A percentile compares a stretch with the other conserved stretches of the same genome.
phyloP scores from a whole-genome alignment of 306 rosid genomes.

The Urtica urens region DNA sequence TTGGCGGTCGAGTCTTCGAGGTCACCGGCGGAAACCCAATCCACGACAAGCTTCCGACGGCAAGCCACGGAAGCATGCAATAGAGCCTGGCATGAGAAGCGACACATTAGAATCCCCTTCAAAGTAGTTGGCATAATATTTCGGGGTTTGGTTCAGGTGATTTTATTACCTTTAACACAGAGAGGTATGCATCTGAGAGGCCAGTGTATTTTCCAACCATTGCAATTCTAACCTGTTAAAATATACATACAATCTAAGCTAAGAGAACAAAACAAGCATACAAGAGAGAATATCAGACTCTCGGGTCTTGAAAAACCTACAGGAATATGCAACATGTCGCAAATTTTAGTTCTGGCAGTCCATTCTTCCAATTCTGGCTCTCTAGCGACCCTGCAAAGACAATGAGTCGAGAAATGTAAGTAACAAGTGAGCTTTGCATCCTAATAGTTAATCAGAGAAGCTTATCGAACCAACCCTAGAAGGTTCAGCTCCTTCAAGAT shows the following conservation, averaged over 20 bases:
- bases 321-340: conserved; percentile 34
- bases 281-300: background rate
- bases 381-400: conserved; percentile 42
- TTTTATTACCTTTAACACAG: conserved; percentile 80
- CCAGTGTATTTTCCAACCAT: conserved; percentile 92
- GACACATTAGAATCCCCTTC: conserved; percentile 13
- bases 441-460: no score
- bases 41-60: conserved; percentile 48
- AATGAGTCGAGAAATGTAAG: no score
- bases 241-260: background rate
- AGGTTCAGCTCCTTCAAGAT: conserved; percentile 73
- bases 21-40: conserved; percentile 78
- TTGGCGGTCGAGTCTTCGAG: conserved; percentile 49
- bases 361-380: conserved; percentile 62
- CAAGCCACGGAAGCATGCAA: conserved; percentile 68
- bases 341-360: conserved; percentile 50
- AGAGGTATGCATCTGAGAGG: conserved; percentile 77
- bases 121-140: background rate
- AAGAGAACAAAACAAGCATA: no score
- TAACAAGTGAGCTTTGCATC: background rate
- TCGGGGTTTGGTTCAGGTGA: no score
- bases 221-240: conserved; percentile 73
- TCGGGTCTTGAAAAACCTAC: conserved; percentile 24
- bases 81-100: conserved; percentile 51
- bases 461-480: conserved; percentile 40